phyloP scores from a whole-genome alignment of 768 basidiomycete genomes.

The Leccinum sublutescens region DNA sequence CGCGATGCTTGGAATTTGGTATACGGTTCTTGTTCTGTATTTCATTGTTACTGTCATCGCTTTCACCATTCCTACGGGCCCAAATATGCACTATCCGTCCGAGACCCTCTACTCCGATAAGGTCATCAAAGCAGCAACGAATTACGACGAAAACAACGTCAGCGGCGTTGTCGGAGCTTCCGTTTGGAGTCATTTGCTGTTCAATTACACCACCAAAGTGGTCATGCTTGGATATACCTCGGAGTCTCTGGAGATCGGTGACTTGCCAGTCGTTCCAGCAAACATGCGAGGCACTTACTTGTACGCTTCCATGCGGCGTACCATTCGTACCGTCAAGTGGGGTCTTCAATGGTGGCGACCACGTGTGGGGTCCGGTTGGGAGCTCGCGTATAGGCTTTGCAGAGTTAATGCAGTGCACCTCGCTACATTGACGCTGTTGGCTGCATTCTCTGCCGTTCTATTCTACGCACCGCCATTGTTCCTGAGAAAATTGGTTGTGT shows the following conservation, averaged over 20 bases:
- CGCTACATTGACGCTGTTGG: conserved; percentile 44
- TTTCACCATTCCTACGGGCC: conserved; percentile 64
- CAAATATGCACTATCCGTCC: conserved; percentile 71
- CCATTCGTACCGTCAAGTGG: conserved; percentile 50
- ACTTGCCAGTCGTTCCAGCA: conserved; percentile 78
- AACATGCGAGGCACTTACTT: conserved; percentile 67
- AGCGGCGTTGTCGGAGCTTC: conserved; percentile 55
- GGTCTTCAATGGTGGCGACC: conserved; percentile 59
- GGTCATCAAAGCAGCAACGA: conserved; percentile 56
- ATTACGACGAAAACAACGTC: conserved; percentile 71
- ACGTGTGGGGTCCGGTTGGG: conserved; percentile 60
- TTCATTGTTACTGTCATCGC: conserved; percentile 42
- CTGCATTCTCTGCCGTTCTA: conserved; percentile 54
- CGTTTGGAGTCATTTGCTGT: conserved; percentile 53
- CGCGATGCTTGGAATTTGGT: conserved; percentile 45
- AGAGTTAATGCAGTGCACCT: conserved; percentile 51
- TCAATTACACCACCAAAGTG: conserved; percentile 86
- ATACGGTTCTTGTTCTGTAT: conserved; percentile 51
- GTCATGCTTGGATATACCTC: conserved; percentile 78
- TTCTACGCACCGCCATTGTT: conserved; percentile 69
- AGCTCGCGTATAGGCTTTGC: conserved; percentile 58
- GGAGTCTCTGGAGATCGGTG: conserved; percentile 78
- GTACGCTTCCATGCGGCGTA: conserved; percentile 62
- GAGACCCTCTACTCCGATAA: conserved; percentile 74
- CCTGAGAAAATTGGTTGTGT: conserved; percentile 55